phyloP scores from a whole-genome alignment of 371 early-diverging fungal species.

The Actinomortierella wolfii region DNA sequence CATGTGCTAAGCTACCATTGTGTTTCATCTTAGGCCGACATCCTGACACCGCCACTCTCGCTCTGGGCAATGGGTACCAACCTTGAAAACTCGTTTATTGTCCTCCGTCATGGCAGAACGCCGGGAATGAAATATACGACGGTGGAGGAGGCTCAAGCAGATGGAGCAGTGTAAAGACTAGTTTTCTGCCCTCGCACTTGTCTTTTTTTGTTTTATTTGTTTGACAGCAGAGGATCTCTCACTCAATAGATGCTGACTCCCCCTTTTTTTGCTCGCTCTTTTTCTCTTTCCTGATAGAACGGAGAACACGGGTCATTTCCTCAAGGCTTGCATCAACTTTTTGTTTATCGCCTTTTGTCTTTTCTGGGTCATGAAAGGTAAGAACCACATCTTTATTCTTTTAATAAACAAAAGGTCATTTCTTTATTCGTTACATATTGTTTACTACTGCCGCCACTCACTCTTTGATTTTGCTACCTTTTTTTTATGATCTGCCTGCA shows the following conservation, averaged over 20 bases:
- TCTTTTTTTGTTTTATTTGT: neutral
- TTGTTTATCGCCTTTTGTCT: conserved; percentile 24
- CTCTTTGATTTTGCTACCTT: neutral
- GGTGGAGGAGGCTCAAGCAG: conserved; percentile 40
- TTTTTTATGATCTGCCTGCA: too few species aligned
- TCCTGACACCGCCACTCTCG: conserved; percentile 43
- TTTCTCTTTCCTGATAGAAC: conserved; percentile 18
- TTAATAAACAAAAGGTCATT: too few species aligned
- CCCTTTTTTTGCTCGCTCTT: conserved; percentile 1
- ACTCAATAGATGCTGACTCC: too few species aligned
- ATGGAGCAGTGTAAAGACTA: conserved; percentile 49
- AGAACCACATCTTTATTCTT: neutral
- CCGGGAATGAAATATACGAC: conserved; percentile 21
- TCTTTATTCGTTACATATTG: neutral
- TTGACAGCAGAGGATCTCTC: too few species aligned
- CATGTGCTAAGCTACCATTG: too few species aligned
- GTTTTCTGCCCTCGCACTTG: too few species aligned
- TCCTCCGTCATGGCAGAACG: conserved; percentile 30
- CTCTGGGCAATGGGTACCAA: conserved; percentile 32
- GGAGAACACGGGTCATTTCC: conserved; percentile 38
- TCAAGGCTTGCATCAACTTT: conserved; percentile 35
- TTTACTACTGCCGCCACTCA: neutral
- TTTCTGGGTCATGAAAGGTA: conserved; percentile 43
- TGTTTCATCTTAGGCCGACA: conserved; percentile 20
- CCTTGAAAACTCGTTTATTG: conserved; percentile 44